Percentiles rank a stretch among this genome's conserved stretches.
Conservation (phyloP, 257 asterid species). For the Fraxinus pennsylvanica region DNA sequence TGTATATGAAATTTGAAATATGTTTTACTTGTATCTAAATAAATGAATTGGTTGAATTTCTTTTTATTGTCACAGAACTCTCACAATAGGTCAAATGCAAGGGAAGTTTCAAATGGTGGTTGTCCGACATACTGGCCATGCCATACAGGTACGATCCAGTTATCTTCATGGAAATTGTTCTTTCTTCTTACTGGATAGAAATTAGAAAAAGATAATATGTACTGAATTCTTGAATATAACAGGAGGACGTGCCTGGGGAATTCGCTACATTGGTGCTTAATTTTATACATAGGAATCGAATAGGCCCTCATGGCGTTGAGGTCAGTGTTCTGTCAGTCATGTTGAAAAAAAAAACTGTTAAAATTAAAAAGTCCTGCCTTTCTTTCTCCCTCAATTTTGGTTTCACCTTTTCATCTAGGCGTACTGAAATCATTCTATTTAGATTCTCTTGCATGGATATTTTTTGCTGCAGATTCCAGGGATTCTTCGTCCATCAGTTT, state of each 20-base stretch:
- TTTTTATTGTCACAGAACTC: conserved; percentile 51
- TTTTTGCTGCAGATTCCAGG: conserved; percentile 52
- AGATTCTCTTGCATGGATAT: background rate
- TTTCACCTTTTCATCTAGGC: background rate
- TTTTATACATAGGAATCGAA: conserved; percentile 76
- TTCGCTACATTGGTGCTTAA: conserved; percentile 64
- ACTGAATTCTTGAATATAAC: conserved; percentile 29
- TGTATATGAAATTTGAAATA: too few species aligned
- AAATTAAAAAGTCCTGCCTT: background rate
- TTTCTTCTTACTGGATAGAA: background rate
- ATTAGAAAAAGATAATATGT: conserved; percentile 3
- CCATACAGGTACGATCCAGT: conserved; percentile 71
- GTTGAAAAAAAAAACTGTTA: background rate
- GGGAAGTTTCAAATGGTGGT: conserved; percentile 62
- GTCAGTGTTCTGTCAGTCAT: conserved; percentile 40
- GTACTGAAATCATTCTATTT: background rate
- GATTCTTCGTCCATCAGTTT: conserved; percentile 32
- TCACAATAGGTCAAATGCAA: conserved; percentile 63
- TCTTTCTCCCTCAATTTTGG: background rate
- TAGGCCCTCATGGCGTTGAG: conserved; percentile 83
- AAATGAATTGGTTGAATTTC: background rate
- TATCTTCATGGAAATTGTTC: conserved; percentile 5
- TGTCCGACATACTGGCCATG: conserved; percentile 91
- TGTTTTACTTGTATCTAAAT: background rate
- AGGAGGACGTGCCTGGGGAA: conserved; percentile 97